phyloP scores from a whole-genome alignment of 345 rosid genomes.

The Eucalyptus albens region DNA sequence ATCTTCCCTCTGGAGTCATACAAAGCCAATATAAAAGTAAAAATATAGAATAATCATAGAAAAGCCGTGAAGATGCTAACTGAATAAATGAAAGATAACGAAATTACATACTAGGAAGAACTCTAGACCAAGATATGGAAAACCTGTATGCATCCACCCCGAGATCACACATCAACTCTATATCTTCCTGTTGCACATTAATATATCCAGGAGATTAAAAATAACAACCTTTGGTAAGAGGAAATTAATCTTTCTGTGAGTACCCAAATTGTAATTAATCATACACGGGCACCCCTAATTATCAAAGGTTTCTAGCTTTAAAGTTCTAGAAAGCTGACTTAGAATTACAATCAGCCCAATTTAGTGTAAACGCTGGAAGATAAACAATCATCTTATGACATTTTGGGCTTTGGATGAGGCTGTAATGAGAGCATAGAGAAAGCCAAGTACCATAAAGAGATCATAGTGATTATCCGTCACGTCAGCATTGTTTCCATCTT shows the following conservation, averaged over 20 bases:
- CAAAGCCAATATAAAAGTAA: background rate
- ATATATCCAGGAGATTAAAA: background rate
- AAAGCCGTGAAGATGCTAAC: background rate
- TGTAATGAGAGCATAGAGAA: background rate
- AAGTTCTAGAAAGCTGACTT: background rate
- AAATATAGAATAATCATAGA: background rate
- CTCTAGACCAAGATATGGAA: constrained; percentile 14
- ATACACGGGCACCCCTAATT: background rate
- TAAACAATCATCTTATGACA: background rate
- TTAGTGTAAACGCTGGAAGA: background rate
- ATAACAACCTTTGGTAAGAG: background rate
- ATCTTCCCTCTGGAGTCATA: constrained; percentile 3
- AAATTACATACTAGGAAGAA: constrained; percentile 6
- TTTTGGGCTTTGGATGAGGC: background rate
- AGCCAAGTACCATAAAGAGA: background rate
- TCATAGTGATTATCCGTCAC: constrained; percentile 10
- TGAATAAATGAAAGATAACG: background rate
- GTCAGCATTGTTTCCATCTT: constrained; percentile 7
- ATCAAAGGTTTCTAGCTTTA: background rate
- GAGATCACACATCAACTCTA: constrained; percentile 1
- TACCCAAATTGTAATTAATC: background rate
- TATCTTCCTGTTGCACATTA: background rate
- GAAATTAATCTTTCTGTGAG: background rate
- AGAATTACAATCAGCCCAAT: background rate
- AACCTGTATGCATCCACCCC: constrained; percentile 10